phyloP scores from a whole-genome alignment of 2,329 filamentous ascomycete genomes.

The Phialophora verrucosa region DNA sequence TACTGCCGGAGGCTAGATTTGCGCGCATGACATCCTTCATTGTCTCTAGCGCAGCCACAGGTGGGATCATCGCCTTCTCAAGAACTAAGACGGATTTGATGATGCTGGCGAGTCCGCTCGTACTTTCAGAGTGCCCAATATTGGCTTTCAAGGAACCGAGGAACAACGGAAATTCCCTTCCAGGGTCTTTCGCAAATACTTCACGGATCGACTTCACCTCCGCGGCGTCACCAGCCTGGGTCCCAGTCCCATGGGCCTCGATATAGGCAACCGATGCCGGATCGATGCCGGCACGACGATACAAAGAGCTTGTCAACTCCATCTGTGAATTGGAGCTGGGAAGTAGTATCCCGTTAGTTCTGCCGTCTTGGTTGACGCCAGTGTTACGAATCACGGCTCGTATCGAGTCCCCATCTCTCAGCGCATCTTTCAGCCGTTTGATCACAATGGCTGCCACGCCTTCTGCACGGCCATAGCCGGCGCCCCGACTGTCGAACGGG shows the following conservation, averaged over 20 bases:
- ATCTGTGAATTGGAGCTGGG: constrained; percentile 49
- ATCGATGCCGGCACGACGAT: constrained; percentile 41
- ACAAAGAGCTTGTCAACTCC: constrained; percentile 44
- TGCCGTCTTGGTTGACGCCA: constrained; percentile 54
- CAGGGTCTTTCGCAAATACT: not conserved
- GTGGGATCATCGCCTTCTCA: not conserved
- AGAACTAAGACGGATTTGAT: not conserved
- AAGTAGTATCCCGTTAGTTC: constrained; percentile 52
- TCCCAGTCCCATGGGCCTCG: constrained; percentile 49
- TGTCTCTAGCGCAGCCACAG: not conserved
- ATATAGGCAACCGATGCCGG: constrained; percentile 31
- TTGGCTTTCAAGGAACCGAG: not conserved
- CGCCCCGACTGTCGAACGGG: constrained; percentile 46
- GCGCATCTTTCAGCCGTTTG: constrained; percentile 51
- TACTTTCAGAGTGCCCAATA: not conserved
- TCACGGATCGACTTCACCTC: constrained; percentile 33
- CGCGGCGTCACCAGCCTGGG: constrained; percentile 42
- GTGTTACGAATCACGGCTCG: constrained; percentile 51
- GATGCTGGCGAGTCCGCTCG: not conserved
- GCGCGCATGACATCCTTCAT: too few species aligned
- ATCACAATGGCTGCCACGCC: constrained; percentile 51
- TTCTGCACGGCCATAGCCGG: constrained; percentile 57
- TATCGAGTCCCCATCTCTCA: constrained; percentile 52
- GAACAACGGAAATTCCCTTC: not conserved
- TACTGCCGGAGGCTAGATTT: too few species aligned